Base-by-base conservation (phyloP, 495 filamentous ascomycete species). In the Aspergillus bertholletiae region DNA sequence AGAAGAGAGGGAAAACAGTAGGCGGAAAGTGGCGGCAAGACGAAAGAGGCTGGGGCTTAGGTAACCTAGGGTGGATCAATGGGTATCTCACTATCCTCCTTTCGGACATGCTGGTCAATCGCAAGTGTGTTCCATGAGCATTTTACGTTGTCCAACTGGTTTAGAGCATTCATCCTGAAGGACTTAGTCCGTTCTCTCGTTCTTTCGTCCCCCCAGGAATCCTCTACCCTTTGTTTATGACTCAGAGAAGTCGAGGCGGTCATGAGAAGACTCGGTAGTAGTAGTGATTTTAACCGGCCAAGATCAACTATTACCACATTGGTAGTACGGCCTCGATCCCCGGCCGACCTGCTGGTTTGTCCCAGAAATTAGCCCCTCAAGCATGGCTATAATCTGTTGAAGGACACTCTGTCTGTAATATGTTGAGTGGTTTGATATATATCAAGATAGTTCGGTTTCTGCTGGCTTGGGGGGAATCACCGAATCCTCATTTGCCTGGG, bases 1-100 rank as follows among this genome's bases (percentile, higher is more conserved):
- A 58, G 49, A 58, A 51, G 45, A 50, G 39, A 45, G 60, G 32
- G 41, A 35, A 60, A 52, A 27, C 53, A 53, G 57, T 43, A 55
- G 57, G 57, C 57, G 57, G 57, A 54, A 39, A 26, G 18, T 7
- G 13, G n/a, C 27, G 54, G 54, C 54, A 56, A 40, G 30, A 39
- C 44, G 7, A 43, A 37, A 43, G 18, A 43, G 39, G 39, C 39
- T 43, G 39, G 39, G 39, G 26, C 39, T 22, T 43, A 13, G 3
- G 18, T 24, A 5, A 8, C n/a, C 51, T 43, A 56, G 20, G 43
- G 39, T 53, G 53, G 56, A 54, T 51, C 51, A 46, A 15, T 37
- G 45, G 43, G 37, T 55, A 56, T 58, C 27, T 49, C 48, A 51
- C 46, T 41, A 15, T 59, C 46, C 49, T 26, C 40, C 28, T 53